Base-by-base conservation (phyloP, 225 moss, liverwort and hornwort species). In the Sphagnum tenellum region DNA sequence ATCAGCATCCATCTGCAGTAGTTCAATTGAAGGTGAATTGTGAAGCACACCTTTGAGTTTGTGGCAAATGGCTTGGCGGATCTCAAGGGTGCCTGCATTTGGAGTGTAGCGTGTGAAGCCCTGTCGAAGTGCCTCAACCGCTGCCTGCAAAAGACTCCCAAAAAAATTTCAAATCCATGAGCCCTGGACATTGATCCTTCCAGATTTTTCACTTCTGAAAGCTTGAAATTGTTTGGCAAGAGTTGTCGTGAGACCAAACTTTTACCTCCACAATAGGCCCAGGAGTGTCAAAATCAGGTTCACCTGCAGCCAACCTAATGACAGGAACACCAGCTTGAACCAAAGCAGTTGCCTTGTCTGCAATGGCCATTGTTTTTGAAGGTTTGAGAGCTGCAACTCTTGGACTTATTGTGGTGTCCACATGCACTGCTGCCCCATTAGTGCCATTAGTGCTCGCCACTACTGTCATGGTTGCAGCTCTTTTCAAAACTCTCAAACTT, bases 211-310 rank as follows among this genome's bases (percentile, higher is more conserved):
- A 29, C 29, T 29, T 29, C 29, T 29, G 1, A 29, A 29, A 29
- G 29, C 29, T 56, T 9, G 55, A 4, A 49, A 11, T 13, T 53
- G 55, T 54, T 12, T 8, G n/a, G 48, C 59, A 55, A 56, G 4
- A 14, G 7, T 11, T 65, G 65, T 29, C 29, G 29, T 29, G 29
- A 29, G 29, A 29, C 1, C 29, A 29, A 29, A 29, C 0, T 11
- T 66, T 67, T 74, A 90, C 93, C 86, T 99, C 79, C 13, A 56
- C 72, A 66, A 99, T 61, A 54, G 89, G 59, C 67, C 79, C 72
- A 5, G 90, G 98, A 46, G 93, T 99, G 67, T 90, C 87, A 61
- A 99, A 99, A 68, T 99, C 93, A 12, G 98, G 98, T 81, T 99
- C 98, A 74, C 98, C 93, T 63, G 98, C 98, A 60, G 98, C 98